Evolutionary conservation across 306 rosid genomes (phyloP), one percentile per base, ranked within the genome.

Genomic region (Sicyos baderoa): DNA sequence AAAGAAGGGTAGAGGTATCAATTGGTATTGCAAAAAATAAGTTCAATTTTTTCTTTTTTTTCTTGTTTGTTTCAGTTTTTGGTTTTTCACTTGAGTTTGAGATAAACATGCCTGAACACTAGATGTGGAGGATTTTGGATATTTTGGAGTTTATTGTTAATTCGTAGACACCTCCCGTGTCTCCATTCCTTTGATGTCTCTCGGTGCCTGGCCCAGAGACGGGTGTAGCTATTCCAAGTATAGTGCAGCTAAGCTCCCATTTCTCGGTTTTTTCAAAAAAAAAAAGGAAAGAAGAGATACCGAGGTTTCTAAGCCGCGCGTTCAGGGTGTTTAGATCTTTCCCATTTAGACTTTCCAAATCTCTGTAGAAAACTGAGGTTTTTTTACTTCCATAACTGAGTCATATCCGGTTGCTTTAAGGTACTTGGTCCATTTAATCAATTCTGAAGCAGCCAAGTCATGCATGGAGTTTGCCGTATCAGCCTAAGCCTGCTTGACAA

Each of bases 1-100:
- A 92, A 81, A 89, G 87, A 79, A 79, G 92, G 77, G 79, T 58
- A 70, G 88, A 92, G 96, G 97, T 92, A 84, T 53, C 62, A 37
- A 54, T 63, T 9, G 73, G 42, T 35, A 35, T 35, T 35, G 42
- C 42, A 35, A 35, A 35, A 35, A 35, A 32, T 32, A 32, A 32
- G n/a, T n/a, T n/a, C n/a, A n/a, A n/a, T n/a, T n/a, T n/a, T n/a
- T n/a, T n/a, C n/a, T n/a, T n/a, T n/a, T n/a, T n/a, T 27, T 27
- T 27, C 3, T 29, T 2, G 45, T 21, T 65, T 65, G 40, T 44
- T 65, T 42, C 8, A 18, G 12, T 65, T 42, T 65, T 65, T 65
- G 45, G 54, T 65, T 65, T 45, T 65, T 64, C 35, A 21, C 10
- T 44, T 44, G 54, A 44, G 70, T 44, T 64, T 44, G 70, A 64